Evolutionary conservation across 345 rosid species (phyloP).

Genomic region (Rhizophora apiculata): DNA sequence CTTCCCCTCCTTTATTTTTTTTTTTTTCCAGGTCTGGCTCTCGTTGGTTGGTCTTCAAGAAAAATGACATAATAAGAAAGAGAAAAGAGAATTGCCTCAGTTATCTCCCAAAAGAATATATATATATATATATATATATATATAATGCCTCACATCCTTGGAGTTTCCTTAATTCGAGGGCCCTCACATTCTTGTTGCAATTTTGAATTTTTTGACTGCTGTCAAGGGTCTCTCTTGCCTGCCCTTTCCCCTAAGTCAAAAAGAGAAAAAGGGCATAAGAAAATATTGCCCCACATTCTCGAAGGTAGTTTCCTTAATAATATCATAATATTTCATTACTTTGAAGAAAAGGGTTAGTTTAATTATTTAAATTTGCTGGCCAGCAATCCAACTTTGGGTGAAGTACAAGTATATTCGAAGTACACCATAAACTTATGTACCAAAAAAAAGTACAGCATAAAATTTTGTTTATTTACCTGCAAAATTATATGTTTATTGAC

Average conservation of each 20-base stretch:
- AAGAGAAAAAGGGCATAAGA: too few species aligned
- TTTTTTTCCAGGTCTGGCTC: background rate
- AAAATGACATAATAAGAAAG: background rate
- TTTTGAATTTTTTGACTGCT: too few species aligned
- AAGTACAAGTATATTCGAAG: background rate
- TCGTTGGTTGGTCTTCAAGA: constrained; percentile 2
- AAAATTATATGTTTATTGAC: background rate
- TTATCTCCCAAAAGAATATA: too few species aligned
- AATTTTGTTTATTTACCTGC: background rate
- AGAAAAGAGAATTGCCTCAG: background rate
- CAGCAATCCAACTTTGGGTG: background rate
- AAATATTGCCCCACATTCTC: too few species aligned
- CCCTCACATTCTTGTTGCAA: too few species aligned
- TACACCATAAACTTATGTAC: too few species aligned
- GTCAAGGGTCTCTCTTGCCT: too few species aligned
- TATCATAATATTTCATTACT: constrained; percentile 5
- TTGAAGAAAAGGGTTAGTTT: constrained; percentile 10
- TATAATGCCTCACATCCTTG: background rate
- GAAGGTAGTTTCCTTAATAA: too few species aligned
- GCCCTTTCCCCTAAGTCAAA: too few species aligned
- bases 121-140: too few species aligned
- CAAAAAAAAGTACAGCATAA: too few species aligned
- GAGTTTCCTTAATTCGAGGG: background rate
- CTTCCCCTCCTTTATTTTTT: too few species aligned
- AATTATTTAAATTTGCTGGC: background rate